Evolutionary conservation across 257 asterid species (phyloP).

Genomic region (Solanum lycopersicoides): DNA sequence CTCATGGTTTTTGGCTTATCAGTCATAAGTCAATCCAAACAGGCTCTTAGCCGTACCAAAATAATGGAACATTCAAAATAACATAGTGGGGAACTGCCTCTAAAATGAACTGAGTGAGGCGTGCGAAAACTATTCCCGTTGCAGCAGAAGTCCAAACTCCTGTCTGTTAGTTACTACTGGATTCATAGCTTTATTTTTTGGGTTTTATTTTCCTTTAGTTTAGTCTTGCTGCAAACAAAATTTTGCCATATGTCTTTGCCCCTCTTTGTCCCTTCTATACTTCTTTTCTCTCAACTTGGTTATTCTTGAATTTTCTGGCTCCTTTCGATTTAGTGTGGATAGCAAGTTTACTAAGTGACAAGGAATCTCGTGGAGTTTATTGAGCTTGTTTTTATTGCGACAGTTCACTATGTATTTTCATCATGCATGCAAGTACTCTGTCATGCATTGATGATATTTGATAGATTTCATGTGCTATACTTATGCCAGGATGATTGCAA

Average conservation of each 20-base stretch:
- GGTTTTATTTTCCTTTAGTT: not conserved
- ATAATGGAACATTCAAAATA: not conserved
- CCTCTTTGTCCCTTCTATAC: not conserved
- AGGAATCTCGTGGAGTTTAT: not conserved
- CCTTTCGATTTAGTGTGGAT: not conserved
- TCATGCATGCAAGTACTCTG: not conserved
- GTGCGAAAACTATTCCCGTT: not conserved
- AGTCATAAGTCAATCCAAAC: not conserved
- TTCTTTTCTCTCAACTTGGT: not conserved
- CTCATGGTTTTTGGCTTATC: not conserved
- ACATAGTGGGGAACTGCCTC: not conserved
- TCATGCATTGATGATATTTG: slow-evolving; percentile 10
- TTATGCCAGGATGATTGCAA: slow-evolving; percentile 70
- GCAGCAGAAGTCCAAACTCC: not conserved
- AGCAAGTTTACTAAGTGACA: not conserved
- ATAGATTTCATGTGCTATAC: slow-evolving; percentile 12
- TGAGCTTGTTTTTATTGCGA: not conserved
- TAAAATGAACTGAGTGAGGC: not conserved
- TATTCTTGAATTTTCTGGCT: not conserved
- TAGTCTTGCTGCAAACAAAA: not conserved
- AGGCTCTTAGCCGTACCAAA: not conserved
- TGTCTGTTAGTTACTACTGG: not conserved
- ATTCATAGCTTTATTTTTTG: not conserved
- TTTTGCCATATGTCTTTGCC: not conserved
- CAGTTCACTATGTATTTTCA: not conserved